phyloP scores from a whole-genome alignment of 2,329 filamentous ascomycete species.

The Alternaria sp. region DNA sequence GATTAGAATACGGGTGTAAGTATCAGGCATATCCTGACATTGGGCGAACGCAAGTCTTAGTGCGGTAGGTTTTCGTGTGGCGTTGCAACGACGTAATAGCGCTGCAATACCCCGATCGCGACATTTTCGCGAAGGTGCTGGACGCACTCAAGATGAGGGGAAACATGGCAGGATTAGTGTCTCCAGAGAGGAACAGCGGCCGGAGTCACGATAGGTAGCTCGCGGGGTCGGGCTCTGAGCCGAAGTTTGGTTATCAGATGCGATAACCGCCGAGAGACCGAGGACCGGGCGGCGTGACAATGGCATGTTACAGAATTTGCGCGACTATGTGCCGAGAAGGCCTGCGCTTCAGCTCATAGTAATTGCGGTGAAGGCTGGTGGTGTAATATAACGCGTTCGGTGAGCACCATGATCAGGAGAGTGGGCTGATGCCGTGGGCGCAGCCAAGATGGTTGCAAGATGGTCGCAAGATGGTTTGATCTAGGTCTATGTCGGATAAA shows the following conservation, averaged over 20 bases:
- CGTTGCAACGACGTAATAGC: conserved; percentile 10
- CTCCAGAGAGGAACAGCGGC: background rate
- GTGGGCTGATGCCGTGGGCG: background rate
- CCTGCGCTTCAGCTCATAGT: background rate
- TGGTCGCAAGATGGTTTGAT: background rate
- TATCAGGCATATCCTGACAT: background rate
- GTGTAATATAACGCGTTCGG: background rate
- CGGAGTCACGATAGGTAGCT: background rate
- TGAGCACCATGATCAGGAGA: conserved; percentile 4
- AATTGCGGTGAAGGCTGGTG: background rate
- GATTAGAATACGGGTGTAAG: background rate
- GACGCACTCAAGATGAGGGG: conserved; percentile 1
- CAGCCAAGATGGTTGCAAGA: background rate
- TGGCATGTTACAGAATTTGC: conserved; percentile 1
- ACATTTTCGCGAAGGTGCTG: background rate
- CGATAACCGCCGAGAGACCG: conserved; percentile 4
- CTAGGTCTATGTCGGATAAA: conserved; percentile 9
- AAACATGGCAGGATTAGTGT: background rate
- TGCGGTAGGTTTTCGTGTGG: background rate
- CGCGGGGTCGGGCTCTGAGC: background rate
- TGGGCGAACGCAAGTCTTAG: background rate
- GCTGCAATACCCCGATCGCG: background rate
- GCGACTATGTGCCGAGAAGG: conserved; percentile 8
- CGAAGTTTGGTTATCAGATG: conserved; percentile 17
- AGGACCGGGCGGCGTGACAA: conserved; percentile 1